Percentiles rank a stretch among this genome's conserved stretches.
Conservation (phyloP, 176 grass and related monocot genomes). For the Areca catechu region DNA sequence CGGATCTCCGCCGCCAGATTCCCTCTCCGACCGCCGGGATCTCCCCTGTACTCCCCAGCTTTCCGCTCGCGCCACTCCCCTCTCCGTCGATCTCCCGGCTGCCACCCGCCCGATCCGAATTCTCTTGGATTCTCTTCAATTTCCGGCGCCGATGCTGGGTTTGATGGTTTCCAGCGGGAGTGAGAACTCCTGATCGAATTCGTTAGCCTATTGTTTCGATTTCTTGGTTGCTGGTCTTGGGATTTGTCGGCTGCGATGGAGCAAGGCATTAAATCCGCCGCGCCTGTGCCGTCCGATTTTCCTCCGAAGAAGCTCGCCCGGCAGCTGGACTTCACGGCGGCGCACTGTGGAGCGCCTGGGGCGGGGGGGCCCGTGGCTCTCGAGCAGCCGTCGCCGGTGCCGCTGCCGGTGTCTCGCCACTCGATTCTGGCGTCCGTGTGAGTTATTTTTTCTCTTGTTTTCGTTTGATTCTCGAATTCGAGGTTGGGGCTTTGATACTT, state of each 20-base stretch:
- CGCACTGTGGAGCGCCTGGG: constrained; percentile 14
- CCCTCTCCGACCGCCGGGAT: constrained; percentile 8
- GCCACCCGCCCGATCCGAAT: constrained; percentile 23
- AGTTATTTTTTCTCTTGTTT: too few relatives aligned
- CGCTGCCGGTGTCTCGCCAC: background rate
- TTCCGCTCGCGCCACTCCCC: background rate
- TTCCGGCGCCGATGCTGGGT: background rate
- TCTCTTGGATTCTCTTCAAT: too few relatives aligned
- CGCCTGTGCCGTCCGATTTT: constrained; percentile 30
- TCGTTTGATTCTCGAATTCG: too few relatives aligned
- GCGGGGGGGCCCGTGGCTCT: constrained; percentile 22
- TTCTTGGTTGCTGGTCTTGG: background rate
- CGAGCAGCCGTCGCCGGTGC: constrained; percentile 22
- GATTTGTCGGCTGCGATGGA: constrained; percentile 40
- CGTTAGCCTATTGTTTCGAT: background rate
- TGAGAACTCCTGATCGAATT: background rate
- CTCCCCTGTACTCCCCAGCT: constrained; percentile 1
- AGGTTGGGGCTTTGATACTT: too few relatives aligned
- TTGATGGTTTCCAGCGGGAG: background rate
- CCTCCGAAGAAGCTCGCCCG: constrained; percentile 66
- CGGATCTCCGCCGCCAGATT: constrained; percentile 24
- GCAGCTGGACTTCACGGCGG: constrained; percentile 82
- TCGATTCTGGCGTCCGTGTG: too few relatives aligned
- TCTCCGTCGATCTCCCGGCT: background rate
- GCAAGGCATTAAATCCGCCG: constrained; percentile 33